Conservation (phyloP, 1,284 basidiomycete species). For the Heimioporus punctisporus region DNA sequence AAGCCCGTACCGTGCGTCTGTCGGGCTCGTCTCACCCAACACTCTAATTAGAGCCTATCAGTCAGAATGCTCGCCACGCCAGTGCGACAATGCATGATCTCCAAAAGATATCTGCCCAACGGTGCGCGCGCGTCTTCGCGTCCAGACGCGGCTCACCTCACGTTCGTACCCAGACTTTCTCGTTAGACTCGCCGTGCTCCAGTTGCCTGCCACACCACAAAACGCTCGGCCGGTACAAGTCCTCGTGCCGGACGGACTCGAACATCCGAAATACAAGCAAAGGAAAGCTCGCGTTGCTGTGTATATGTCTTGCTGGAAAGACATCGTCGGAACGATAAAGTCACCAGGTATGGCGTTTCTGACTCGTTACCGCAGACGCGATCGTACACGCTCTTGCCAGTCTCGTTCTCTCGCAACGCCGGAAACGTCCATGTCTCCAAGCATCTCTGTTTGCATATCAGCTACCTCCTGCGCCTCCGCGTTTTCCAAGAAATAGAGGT, state of each 20-base stretch:
- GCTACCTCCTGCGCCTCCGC: slow-evolving; percentile 67
- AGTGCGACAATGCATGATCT: slow-evolving; percentile 54
- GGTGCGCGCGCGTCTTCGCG: slow-evolving; percentile 41
- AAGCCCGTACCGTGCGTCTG: slow-evolving; percentile 69
- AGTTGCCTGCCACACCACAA: slow-evolving; percentile 39
- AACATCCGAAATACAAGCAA: slow-evolving; percentile 60
- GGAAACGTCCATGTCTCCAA: slow-evolving; percentile 36
- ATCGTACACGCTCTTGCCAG: slow-evolving; percentile 14
- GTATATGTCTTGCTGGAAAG: slow-evolving; percentile 62
- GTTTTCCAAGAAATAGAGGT: slow-evolving; percentile 74
- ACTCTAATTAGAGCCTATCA: slow-evolving; percentile 35
- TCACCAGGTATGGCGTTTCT: slow-evolving; percentile 31
- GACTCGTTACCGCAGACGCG: slow-evolving; percentile 2
- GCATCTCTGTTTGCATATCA: slow-evolving; percentile 53
- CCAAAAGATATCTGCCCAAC: slow-evolving; percentile 53
- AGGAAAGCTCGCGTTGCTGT: slow-evolving; percentile 44
- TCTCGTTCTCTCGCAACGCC: slow-evolving; percentile 33
- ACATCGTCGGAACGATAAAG: slow-evolving; percentile 40
- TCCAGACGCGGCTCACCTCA: slow-evolving; percentile 3
- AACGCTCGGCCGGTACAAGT: slow-evolving; percentile 10
- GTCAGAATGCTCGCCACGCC: slow-evolving; percentile 75
- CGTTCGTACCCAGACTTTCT: slow-evolving; percentile 55
- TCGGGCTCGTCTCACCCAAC: background rate
- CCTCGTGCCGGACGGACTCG: slow-evolving; percentile 67
- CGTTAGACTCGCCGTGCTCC: slow-evolving; percentile 57